Conservation (phyloP, 2,329 filamentous ascomycete genomes). For the Emergomyces pasteurianus region DNA sequence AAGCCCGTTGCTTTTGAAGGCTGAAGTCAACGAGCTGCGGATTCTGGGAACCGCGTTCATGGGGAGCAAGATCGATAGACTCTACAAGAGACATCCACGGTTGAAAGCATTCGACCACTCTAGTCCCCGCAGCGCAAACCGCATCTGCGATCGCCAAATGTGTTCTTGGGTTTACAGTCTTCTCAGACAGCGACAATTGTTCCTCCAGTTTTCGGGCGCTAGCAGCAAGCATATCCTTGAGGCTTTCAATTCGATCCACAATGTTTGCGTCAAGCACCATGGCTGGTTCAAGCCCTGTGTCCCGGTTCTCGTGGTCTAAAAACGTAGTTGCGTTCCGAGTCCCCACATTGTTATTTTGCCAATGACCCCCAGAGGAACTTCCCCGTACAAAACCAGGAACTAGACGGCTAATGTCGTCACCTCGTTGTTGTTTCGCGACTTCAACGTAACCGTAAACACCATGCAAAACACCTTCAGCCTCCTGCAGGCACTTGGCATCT, state of each 20-base stretch:
- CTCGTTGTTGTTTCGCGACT: constrained; percentile 82
- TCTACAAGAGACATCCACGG: constrained; percentile 85
- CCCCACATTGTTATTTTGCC: constrained; percentile 56
- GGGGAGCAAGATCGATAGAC: constrained; percentile 73
- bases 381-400: constrained; percentile 88
- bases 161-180: constrained; percentile 64
- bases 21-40: constrained; percentile 80
- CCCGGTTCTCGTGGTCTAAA: constrained; percentile 66
- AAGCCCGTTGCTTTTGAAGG: constrained; percentile 82
- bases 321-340: constrained; percentile 59
- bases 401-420: constrained; percentile 84
- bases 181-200: constrained; percentile 63
- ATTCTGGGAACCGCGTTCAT: constrained; percentile 68
- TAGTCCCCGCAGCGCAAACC: constrained; percentile 64
- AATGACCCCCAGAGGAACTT: constrained; percentile 71
- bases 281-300: constrained; percentile 58
- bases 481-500: constrained; percentile 85
- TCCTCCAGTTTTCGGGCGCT: constrained; percentile 82
- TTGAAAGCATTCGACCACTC: constrained; percentile 77
- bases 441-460: constrained; percentile 96
- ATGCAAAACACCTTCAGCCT: constrained; percentile 90
- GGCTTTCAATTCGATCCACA: constrained; percentile 71
- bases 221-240: constrained; percentile 73
- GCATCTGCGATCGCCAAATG: constrained; percentile 74
- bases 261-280: constrained; percentile 63